Percentiles rank a stretch among this genome's conserved stretches.
These are phyloP conservation scores for Quercus variabilis DNA, from an alignment of 306 rosid species.

Conservation along the genomic window DNA sequence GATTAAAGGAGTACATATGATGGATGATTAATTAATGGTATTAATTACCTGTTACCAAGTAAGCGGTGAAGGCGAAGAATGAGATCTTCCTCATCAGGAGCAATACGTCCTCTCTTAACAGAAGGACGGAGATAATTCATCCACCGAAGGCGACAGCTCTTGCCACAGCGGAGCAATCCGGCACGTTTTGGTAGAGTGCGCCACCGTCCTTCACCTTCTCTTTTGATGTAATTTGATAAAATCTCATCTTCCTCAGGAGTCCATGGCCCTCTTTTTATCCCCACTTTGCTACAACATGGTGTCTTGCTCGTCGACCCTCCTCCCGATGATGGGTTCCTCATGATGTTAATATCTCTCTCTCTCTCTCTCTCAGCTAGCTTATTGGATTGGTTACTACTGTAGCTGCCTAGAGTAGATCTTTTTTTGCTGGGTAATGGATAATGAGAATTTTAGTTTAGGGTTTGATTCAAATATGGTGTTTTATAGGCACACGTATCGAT, in stretches of 20 bases:
- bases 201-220: conserved; percentile 85
- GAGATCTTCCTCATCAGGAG: conserved; percentile 88
- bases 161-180: conserved; percentile 77
- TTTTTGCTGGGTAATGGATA: neutral
- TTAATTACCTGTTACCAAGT: conserved; percentile 65
- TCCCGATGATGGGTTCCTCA: conserved; percentile 26
- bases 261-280: conserved; percentile 87
- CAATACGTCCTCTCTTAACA: conserved; percentile 85
- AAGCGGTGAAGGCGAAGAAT: conserved; percentile 93
- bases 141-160: conserved; percentile 93
- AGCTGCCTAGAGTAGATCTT: too few species aligned
- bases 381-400: neutral
- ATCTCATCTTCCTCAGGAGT: conserved; percentile 69
- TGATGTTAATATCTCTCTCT: neutral
- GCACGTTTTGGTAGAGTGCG: conserved; percentile 73
- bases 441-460: neutral
- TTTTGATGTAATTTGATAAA: conserved; percentile 42
- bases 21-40: too few species aligned
- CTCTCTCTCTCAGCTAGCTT: neutral
- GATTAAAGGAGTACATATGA: neutral
- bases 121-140: conserved; percentile 93
- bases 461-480: neutral
- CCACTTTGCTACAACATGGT: conserved; percentile 63
- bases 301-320: neutral
- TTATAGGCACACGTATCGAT: neutral